phyloP scores from a whole-genome alignment of 257 asterid genomes.

The Fraxinus anomala region DNA sequence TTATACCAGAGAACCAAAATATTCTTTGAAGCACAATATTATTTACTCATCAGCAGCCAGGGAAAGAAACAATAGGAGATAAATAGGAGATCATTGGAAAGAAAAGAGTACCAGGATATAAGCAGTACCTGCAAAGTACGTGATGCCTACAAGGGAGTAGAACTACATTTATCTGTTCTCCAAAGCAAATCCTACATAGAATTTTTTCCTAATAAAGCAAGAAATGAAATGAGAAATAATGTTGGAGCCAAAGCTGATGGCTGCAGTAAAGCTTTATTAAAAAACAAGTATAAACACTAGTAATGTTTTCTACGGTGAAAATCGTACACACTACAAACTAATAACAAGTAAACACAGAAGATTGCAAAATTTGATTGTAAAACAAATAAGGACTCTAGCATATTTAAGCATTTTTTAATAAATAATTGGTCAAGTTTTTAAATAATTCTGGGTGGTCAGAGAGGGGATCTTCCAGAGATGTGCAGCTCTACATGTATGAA shows the following conservation, averaged over 20 bases:
- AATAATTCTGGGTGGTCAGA: background rate
- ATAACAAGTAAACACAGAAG: background rate
- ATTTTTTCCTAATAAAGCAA: conserved; percentile 69
- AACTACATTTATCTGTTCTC: conserved; percentile 72
- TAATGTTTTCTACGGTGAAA: background rate
- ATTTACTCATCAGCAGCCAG: background rate
- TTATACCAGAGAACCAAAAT: too few relatives aligned
- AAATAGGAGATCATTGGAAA: background rate
- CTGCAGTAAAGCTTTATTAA: background rate
- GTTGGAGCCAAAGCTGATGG: background rate
- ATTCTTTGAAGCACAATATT: too few relatives aligned
- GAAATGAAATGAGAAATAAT: conserved; percentile 21
- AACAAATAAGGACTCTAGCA: background rate
- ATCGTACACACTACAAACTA: background rate
- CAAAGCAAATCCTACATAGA: conserved; percentile 89
- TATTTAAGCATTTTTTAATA: background rate
- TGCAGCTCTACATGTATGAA: background rate
- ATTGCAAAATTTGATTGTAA: background rate
- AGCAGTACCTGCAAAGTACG: conserved; percentile 80
- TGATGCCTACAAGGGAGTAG: conserved; percentile 95
- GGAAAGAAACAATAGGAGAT: background rate
- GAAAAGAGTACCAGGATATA: background rate
- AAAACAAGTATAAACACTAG: background rate
- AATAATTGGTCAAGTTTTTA: background rate
- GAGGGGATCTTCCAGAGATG: background rate